Evolutionary conservation across 441 rosid genomes (phyloP), one percentile per base, ranked within the genome.

Genomic region (Pelargonium australe): DNA sequence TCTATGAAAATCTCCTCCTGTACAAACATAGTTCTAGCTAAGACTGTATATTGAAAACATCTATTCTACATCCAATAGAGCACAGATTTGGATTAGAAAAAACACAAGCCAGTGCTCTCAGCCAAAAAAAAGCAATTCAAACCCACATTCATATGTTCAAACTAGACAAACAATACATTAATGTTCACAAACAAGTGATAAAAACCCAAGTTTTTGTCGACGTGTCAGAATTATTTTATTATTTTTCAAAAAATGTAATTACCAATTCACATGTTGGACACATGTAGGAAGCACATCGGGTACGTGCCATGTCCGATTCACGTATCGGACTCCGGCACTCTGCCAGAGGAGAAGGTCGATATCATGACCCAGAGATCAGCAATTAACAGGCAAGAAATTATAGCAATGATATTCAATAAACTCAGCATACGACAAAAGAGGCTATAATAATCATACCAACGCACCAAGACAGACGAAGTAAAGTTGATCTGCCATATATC

Each of bases 401-500:
- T 20, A 37, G 34, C 41, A 7, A 13, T 9, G 7, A 17, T 41
- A 43, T 13, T 31, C 20, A n/a, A 68, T 53, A 65, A 68, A 43
- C 62, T 67, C 44, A 57, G 14, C 17, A 4, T 31, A 75, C 7
- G 12, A 13, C 58, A 19, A 5, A 16, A 2, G 16, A 40, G 34
- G n/a, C 4, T 47, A 72, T 49, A 47, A 34, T 23, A 71, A 80
- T 43, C 77, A 7, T 91, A 95, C 99, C 94, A 95, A 79, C 57
- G 61, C 70, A 75, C 99, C 99, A 73, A 86, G 88, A 74, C 97
- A 91, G 53, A 95, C 89, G 77, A 95, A 95, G 80, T 91, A 95
- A 63, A 95, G 88, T 64, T 95, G 94, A 83, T 95, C 99, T 25
- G 91, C 92, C 9, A 85, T 96, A 64, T 79, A 85, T 69, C 97